Evolutionary conservation across 257 asterid species (phyloP).

Genomic region (Scutellaria galericulata): DNA sequence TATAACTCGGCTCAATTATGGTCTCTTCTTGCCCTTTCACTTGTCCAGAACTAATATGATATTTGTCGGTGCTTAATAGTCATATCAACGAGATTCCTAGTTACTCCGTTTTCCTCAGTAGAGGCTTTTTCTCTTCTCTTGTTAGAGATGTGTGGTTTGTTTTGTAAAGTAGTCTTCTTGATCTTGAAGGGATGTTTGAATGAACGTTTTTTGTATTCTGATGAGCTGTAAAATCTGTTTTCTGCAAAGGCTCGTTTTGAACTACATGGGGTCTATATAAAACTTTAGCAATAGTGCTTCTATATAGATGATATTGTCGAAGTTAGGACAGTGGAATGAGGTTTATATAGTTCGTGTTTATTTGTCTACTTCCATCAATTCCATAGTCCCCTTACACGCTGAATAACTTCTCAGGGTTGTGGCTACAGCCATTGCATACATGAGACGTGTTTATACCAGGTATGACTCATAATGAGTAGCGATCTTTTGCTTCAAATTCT

Average conservation of each 20-base stretch:
- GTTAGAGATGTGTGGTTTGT: not conserved
- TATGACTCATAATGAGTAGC: constrained; percentile 23
- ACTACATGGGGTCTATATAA: not conserved
- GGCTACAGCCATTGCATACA: constrained; percentile 91
- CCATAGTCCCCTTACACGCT: constrained; percentile 28
- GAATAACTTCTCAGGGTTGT: constrained; percentile 79
- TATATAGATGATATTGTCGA: not conserved
- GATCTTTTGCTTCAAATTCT: constrained; percentile 27
- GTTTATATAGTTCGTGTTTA: not conserved
- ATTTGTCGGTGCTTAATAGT: not conserved
- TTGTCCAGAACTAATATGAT: not conserved
- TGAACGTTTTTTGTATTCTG: not conserved
- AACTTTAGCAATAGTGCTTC: not conserved
- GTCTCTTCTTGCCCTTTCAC: constrained; percentile 17
- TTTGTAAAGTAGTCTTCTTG: not conserved
- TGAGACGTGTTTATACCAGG: constrained; percentile 93
- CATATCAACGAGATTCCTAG: not conserved
- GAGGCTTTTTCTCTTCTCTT: not conserved
- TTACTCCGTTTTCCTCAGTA: not conserved
- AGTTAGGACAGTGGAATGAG: not conserved
- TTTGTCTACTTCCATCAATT: constrained; percentile 19
- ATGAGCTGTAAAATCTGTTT: not conserved
- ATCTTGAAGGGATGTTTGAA: not conserved
- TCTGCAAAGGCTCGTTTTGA: not conserved
- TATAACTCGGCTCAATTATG: not conserved